Conservation (phyloP, 495 filamentous ascomycete genomes). For the Penicillium cosmopolitanum region DNA sequence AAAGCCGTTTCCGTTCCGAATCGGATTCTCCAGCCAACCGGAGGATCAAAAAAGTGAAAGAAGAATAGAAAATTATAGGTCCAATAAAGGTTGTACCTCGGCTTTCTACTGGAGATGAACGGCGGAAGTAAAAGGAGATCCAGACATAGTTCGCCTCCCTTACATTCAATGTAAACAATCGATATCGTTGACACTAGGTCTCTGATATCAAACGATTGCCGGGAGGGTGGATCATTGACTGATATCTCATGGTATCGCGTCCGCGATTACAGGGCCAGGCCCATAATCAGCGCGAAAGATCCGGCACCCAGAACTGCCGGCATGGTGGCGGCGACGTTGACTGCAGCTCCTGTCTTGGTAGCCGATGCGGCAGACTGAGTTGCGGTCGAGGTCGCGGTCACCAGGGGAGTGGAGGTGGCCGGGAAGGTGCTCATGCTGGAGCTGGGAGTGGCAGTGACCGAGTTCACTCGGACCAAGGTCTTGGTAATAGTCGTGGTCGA, state of each 20-base stretch:
- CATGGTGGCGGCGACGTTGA: constrained; percentile 32
- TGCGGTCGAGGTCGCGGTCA: constrained; percentile 17
- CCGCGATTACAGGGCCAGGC: constrained; percentile 34
- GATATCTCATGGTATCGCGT: constrained; percentile 2
- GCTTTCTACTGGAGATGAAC: constrained; percentile 34
- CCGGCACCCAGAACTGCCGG: constrained; percentile 41
- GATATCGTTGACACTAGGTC: neutral
- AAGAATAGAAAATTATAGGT: constrained; percentile 24
- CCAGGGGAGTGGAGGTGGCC: constrained; percentile 28
- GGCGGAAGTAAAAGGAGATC: constrained; percentile 13
- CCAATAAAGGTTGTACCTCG: constrained; percentile 23
- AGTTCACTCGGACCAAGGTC: constrained; percentile 37
- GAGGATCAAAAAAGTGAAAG: constrained; percentile 26
- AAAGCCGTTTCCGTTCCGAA: constrained; percentile 33
- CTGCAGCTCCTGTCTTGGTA: constrained; percentile 26
- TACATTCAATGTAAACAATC: constrained; percentile 4
- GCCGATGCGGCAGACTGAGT: constrained; percentile 30
- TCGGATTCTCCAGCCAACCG: constrained; percentile 29
- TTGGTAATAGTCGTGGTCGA: constrained; percentile 39
- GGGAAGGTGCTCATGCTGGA: constrained; percentile 22
- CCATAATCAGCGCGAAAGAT: constrained; percentile 45
- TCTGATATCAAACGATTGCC: neutral
- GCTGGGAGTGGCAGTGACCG: constrained; percentile 32
- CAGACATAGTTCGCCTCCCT: neutral
- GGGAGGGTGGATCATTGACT: constrained; percentile 3